Evolutionary conservation across 179 eudicot species (phyloP).

Genomic region (Corrigiola litoralis): DNA sequence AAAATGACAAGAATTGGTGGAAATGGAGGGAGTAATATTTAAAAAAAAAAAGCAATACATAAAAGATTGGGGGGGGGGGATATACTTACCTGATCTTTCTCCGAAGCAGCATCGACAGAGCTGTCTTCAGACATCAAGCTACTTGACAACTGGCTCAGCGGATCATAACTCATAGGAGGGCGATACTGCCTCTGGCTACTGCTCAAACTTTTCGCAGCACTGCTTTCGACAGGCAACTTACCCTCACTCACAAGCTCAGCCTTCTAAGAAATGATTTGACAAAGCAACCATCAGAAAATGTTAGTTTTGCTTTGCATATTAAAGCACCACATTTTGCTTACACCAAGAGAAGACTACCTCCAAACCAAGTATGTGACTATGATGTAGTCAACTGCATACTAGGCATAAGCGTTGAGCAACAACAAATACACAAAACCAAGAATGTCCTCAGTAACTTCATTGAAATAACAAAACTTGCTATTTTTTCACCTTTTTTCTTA

Average conservation of each 20-base stretch:
- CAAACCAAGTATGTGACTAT: too few species aligned
- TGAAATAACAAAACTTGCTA: too few species aligned
- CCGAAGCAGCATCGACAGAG: constrained; percentile 78
- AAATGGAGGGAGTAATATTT: too few species aligned
- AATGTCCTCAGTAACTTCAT: too few species aligned
- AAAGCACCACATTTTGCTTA: background rate
- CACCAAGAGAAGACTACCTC: background rate
- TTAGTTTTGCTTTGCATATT: background rate
- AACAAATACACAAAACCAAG: too few species aligned
- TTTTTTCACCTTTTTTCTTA: too few species aligned
- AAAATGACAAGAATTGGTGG: too few species aligned
- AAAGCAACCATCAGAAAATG: constrained; percentile 1
- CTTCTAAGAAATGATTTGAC: constrained; percentile 7
- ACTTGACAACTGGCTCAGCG: constrained; percentile 46
- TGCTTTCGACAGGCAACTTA: constrained; percentile 14
- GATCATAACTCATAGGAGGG: constrained; percentile 34
- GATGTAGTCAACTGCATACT: too few species aligned
- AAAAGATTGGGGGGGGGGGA: too few species aligned
- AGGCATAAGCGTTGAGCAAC: too few species aligned
- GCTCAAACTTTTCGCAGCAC: constrained; percentile 9
- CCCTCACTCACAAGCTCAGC: constrained; percentile 9
- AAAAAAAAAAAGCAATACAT: background rate
- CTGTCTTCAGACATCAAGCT: constrained; percentile 40
- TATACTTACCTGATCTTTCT: constrained; percentile 76
- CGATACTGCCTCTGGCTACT: constrained; percentile 10